Evolutionary conservation across 1,284 basidiomycete genomes (phyloP).

Genomic region (Sanghuangporus baumii): DNA sequence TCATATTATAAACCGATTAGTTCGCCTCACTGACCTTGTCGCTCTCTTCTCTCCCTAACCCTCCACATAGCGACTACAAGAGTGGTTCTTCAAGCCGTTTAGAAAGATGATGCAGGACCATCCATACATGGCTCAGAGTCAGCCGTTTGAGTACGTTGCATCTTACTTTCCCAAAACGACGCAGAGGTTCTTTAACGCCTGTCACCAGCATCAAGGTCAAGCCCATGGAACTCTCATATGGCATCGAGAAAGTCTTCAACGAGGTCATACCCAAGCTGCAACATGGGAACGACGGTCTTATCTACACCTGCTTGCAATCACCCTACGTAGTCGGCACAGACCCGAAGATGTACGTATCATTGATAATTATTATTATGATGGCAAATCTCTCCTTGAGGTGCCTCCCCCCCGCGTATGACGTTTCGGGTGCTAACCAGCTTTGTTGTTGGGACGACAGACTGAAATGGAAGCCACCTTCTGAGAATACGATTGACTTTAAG

Average conservation of each 20-base stretch:
- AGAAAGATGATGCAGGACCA: slow-evolving; percentile 63
- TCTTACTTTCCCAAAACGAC: slow-evolving; percentile 15
- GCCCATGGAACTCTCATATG: slow-evolving; percentile 85
- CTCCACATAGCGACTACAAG: slow-evolving; percentile 62
- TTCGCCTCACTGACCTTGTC: neutral
- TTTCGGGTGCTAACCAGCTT: neutral
- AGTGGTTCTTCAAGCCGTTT: slow-evolving; percentile 83
- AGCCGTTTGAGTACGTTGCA: slow-evolving; percentile 78
- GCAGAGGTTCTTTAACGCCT: slow-evolving; percentile 10
- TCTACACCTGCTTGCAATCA: slow-evolving; percentile 90
- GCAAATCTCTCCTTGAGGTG: neutral
- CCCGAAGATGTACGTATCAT: slow-evolving; percentile 63
- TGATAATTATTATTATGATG: neutral
- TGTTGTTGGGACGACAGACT: slow-evolving; percentile 37
- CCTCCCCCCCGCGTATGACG: neutral
- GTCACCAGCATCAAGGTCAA: slow-evolving; percentile 75
- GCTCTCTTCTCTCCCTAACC: neutral
- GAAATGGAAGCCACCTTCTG: slow-evolving; percentile 99
- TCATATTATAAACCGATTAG: neutral
- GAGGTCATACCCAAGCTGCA: slow-evolving; percentile 84
- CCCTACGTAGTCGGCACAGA: slow-evolving; percentile 91
- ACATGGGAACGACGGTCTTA: slow-evolving; percentile 94
- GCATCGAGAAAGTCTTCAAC: slow-evolving; percentile 79
- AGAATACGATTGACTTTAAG: slow-evolving; percentile 98
- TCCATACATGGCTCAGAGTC: slow-evolving; percentile 55